Percentiles rank a stretch among this genome's conserved stretches.
Evolutionary conservation across 2,329 filamentous ascomycete genomes (phyloP).

Genomic region (Aspergillus arachidicola): DNA sequence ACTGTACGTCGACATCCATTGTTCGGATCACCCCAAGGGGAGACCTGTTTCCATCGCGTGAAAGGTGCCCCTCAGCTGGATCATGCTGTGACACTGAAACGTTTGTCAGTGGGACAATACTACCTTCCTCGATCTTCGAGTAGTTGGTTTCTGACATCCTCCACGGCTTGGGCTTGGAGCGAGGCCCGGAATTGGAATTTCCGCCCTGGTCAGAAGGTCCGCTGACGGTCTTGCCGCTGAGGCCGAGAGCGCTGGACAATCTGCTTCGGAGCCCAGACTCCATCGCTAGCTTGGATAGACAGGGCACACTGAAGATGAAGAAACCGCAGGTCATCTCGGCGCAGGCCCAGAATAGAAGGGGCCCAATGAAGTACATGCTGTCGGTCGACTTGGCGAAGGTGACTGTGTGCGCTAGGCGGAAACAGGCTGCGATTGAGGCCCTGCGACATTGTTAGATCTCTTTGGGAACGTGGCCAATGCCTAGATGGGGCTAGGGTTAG

Average conservation of each 20-base stretch:
- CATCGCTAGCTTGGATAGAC: conserved; percentile 42
- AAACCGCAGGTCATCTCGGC: conserved; percentile 53
- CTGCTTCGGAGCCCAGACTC: conserved; percentile 16
- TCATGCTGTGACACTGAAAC: not conserved
- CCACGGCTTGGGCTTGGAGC: not conserved
- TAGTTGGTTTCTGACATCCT: not conserved
- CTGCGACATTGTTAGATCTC: conserved; percentile 23
- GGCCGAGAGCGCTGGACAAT: not conserved
- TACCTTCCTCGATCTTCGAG: not conserved
- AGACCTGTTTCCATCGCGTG: not conserved
- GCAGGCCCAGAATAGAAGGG: conserved; percentile 48
- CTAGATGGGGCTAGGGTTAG: not conserved
- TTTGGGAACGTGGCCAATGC: not conserved
- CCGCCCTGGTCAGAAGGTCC: not conserved
- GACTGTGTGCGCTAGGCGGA: conserved; percentile 36
- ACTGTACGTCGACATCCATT: not conserved
- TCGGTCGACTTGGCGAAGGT: conserved; percentile 17
- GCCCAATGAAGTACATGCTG: conserved; percentile 41
- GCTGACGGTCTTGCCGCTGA: not conserved
- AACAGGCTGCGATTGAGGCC: conserved; percentile 44
- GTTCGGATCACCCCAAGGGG: not conserved
- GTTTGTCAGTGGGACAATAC: not conserved
- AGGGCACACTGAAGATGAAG: conserved; percentile 46
- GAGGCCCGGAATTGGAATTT: not conserved
- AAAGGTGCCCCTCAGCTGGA: not conserved